Evolutionary conservation across 2,329 filamentous ascomycete genomes (phyloP).

Genomic region (Onygenales sp.): DNA sequence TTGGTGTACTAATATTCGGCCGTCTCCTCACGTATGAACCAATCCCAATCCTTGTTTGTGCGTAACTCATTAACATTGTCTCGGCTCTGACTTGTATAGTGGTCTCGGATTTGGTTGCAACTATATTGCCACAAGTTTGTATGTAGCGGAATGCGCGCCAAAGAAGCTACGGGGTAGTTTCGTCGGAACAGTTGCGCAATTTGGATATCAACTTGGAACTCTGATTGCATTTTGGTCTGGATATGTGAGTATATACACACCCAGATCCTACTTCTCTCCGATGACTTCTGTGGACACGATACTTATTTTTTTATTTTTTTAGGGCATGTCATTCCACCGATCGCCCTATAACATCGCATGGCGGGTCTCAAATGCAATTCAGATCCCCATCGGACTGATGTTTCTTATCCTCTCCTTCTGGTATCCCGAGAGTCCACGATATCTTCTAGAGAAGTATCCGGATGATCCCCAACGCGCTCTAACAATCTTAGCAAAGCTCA

Average conservation of each 20-base stretch:
- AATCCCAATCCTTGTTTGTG: too few relatives aligned
- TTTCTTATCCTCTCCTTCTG: conserved; percentile 30
- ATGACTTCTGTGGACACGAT: too few relatives aligned
- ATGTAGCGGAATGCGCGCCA: conserved; percentile 35
- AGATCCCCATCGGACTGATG: conserved; percentile 31
- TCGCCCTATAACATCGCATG: conserved; percentile 35
- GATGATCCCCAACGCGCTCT: conserved; percentile 24
- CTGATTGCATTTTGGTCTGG: conserved; percentile 37
- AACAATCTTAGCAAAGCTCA: conserved; percentile 21
- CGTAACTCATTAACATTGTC: too few relatives aligned
- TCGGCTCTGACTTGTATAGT: too few relatives aligned
- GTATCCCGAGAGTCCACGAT: conserved; percentile 29
- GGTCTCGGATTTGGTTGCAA: conserved; percentile 34
- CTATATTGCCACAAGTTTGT: conserved; percentile 35
- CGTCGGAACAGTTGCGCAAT: conserved; percentile 26
- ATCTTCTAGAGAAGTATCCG: conserved; percentile 27
- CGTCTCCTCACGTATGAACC: conserved; percentile 23
- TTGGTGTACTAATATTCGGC: conserved; percentile 31
- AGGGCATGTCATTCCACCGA: conserved; percentile 34
- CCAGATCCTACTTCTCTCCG: too few relatives aligned
- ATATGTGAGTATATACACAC: conserved; percentile 13
- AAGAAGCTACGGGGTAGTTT: conserved; percentile 30
- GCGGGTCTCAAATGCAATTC: conserved; percentile 33
- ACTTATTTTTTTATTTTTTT: not conserved
- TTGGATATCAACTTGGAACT: conserved; percentile 36